Base-by-base conservation (phyloP, 345 rosid genomes). In the Iberis pinnata region DNA sequence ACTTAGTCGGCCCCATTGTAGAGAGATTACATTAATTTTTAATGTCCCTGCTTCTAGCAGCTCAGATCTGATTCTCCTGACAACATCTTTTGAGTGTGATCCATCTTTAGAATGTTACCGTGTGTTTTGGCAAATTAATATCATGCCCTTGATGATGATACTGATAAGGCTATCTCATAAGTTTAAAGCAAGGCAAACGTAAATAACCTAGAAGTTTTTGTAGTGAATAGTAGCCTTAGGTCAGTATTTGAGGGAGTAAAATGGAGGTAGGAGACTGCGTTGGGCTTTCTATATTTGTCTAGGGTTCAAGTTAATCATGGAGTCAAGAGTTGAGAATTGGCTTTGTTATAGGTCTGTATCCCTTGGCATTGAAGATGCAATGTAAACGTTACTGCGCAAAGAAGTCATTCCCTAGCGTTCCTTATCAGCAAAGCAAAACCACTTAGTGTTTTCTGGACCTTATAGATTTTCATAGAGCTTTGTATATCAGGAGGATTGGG, bases 41-140 rank as follows among this genome's bases (percentile, higher is more conserved):
- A 26, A 9, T 51, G 6, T 56, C 9, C 41, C 45, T 44, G 25
- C 13, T 61, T 49, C 12, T 49, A 56, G 38, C 53, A 36, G 16
- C 29, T 56, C 8, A 5, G 17, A 19, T 40, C 37, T 64, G 14
- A 29, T 64, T 9, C 36, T 20, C 51, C 7, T 4, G 44, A 38
- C 68, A 52, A 17, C 41, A 27, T 55, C 29, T 29, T 41, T 48
- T 47, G 9, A 56, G 63, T 48, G 69, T 49, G 38, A 56, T 56
- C 63, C 27, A 49, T 57, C 53, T 49, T 65, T 11, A 26, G 44
- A 58, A 36, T 65, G 33, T 50, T 35, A 35, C 9, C 37, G 48
- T 7, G 33, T 49, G 39, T 33, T 31, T 56, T 47, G 54, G 49
- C 12, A 3, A 29, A 47, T 56, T 48, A 12, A 15, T 48, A 31